Evolutionary conservation across 768 basidiomycete genomes (phyloP).

Genomic region (Terana coerulea): DNA sequence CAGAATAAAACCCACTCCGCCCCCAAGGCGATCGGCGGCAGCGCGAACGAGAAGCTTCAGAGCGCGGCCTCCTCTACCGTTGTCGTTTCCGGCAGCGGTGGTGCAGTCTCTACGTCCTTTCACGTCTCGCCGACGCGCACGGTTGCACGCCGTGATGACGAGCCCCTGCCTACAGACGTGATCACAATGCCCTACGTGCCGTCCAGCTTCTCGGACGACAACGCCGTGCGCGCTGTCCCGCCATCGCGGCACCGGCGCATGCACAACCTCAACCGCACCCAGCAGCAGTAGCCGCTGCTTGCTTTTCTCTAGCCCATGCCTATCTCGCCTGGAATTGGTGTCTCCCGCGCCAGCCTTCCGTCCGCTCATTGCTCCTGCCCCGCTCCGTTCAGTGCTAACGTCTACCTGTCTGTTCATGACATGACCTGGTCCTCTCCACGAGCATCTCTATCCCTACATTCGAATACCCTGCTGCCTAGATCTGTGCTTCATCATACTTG

Average conservation of each 20-base stretch:
- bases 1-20: constrained; percentile 42
- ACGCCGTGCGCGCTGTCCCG: constrained; percentile 7
- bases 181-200: constrained; percentile 8
- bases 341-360: constrained; percentile 21
- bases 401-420: too few relatives aligned
- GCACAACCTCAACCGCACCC: constrained; percentile 11
- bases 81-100: constrained; percentile 16
- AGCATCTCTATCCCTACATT: too few relatives aligned
- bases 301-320: background rate
- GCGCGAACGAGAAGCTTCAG: constrained; percentile 37
- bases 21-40: constrained; percentile 65
- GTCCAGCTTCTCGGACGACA: background rate
- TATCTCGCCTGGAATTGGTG: constrained; percentile 17
- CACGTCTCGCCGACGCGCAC: constrained; percentile 64
- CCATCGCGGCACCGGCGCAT: constrained; percentile 10
- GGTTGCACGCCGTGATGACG: constrained; percentile 38
- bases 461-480: too few relatives aligned
- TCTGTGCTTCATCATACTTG: background rate
- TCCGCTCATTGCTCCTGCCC: constrained; percentile 25
- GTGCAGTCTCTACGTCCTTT: constrained; percentile 24
- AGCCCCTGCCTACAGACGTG: constrained; percentile 15
- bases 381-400: background rate
- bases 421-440: too few relatives aligned
- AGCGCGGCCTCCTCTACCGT: constrained; percentile 17
- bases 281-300: too few relatives aligned